Conservation (phyloP, 1,284 basidiomycete genomes). For the Papiliotrema nemorosa region DNA sequence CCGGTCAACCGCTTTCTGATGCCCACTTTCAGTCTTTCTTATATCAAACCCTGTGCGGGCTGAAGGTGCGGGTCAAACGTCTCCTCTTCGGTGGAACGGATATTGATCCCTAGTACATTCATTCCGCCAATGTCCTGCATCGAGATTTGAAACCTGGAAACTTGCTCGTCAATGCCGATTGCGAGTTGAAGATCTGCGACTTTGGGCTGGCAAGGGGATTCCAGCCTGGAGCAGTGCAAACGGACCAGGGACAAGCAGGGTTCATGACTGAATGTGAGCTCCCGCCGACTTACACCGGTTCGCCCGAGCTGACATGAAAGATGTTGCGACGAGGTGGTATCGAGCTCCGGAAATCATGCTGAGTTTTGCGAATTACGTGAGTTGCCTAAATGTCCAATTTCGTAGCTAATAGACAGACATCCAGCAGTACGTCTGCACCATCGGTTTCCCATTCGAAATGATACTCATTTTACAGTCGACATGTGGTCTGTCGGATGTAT, state of each 20-base stretch:
- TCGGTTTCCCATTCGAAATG: slow-evolving; percentile 1
- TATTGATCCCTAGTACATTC: slow-evolving; percentile 70
- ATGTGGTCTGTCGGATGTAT: slow-evolving; percentile 99
- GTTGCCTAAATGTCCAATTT: slow-evolving; percentile 30
- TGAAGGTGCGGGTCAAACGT: slow-evolving; percentile 56
- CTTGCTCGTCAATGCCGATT: slow-evolving; percentile 96
- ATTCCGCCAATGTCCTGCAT: slow-evolving; percentile 96
- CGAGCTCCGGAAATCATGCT: slow-evolving; percentile 96
- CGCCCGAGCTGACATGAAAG: slow-evolving; percentile 17
- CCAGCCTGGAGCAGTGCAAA: slow-evolving; percentile 67
- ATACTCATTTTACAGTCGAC: slow-evolving; percentile 69
- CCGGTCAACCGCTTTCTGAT: slow-evolving; percentile 94
- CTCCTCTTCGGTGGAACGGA: not conserved
- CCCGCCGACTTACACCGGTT: not conserved
- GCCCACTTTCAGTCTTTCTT: slow-evolving; percentile 98
- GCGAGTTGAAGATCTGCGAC: slow-evolving; percentile 97
- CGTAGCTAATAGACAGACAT: slow-evolving; percentile 42
- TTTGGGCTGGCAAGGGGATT: slow-evolving; percentile 97
- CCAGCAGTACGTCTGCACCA: slow-evolving; percentile 47
- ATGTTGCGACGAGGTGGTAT: slow-evolving; percentile 95
- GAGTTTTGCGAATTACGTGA: slow-evolving; percentile 89
- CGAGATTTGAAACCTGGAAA: slow-evolving; percentile 95
- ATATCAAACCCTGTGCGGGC: slow-evolving; percentile 96
- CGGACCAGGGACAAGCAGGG: slow-evolving; percentile 69
- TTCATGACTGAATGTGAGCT: slow-evolving; percentile 94